Evolutionary conservation across 164 flowering plant species (phyloP), one percentile per base, ranked within the genome.

Genomic region (grape (Vitis vinifera)): DNA sequence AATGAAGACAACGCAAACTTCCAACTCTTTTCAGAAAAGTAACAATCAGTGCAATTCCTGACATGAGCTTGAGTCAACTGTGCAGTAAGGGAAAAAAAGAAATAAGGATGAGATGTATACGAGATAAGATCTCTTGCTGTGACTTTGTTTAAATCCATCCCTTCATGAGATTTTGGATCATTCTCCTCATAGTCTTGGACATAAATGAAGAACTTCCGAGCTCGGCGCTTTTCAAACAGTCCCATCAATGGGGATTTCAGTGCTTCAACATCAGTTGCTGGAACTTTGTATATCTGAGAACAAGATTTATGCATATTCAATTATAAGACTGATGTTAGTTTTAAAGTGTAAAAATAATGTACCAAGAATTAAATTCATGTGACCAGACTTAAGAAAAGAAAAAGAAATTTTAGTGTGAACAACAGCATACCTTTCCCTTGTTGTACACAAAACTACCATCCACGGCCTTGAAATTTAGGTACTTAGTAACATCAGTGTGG

Each of bases 391-490:
- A 44, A 7, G 44, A 10, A 62, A 10, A 44, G 0, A 0, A 37
- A 13, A 10, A 29, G 15, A 61, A 16, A 58, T 58, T 15, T 58
- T 13, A 58, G 7, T 9, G 61, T 23, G 9, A 9, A 58, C 10
- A 10, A 52, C 29, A 65, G 9, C 71, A 59, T 75, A 93, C 98
- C 93, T 95, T 95, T 29, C 88, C 90, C 72, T 95, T 90, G 79
- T 95, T 91, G 89, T 93, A 95, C 62, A 95, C 99, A 82, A 90
- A 93, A 77, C 99, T 91, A 27, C 98, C 98, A 81, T 95, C 99
- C 14, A 95, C 98, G 65, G 92, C 99, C 83, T 95, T 93, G 75
- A 95, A 95, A 71, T 91, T 85, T 68, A 95, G 82, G 72, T 95
- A 93, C 78, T 93, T 95, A 8, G 99, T 93, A 12, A 95, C 99